Conservation (phyloP, 1,139 yeast species). For the Debaryomyces fabryi region DNA sequence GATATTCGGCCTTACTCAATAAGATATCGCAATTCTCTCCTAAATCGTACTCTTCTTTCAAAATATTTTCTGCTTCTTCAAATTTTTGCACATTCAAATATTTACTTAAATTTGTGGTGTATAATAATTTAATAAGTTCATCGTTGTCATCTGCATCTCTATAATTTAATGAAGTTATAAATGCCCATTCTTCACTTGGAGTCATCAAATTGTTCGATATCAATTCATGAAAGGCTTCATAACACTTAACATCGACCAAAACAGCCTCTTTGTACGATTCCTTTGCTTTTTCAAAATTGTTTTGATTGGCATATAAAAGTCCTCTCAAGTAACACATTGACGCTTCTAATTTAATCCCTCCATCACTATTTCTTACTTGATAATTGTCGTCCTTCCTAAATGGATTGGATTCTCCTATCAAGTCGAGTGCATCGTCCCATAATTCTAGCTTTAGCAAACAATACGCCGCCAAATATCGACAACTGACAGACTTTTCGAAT, state of each 20-base stretch:
- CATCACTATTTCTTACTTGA: conserved; percentile 55
- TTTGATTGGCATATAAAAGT: conserved; percentile 77
- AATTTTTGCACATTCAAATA: conserved; percentile 63
- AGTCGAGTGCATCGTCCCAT: conserved; percentile 88
- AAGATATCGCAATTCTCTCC: conserved; percentile 71
- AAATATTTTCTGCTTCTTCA: conserved; percentile 65
- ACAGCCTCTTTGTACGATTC: conserved; percentile 89
- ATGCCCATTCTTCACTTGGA: conserved; percentile 87
- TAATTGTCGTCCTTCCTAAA: conserved; percentile 48
- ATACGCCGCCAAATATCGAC: conserved; percentile 80
- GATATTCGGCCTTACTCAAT: conserved; percentile 68
- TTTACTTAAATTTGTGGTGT: conserved; percentile 76
- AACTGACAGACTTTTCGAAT: conserved; percentile 57
- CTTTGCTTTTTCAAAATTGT: conserved; percentile 84
- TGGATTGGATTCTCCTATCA: conserved; percentile 85
- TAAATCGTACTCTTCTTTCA: conserved; percentile 73
- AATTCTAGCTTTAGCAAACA: conserved; percentile 72
- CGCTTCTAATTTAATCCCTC: conserved; percentile 83
- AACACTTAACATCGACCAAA: conserved; percentile 85
- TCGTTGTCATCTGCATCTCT: conserved; percentile 77
- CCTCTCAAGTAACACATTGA: conserved; percentile 89
- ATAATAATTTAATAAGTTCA: conserved; percentile 74
- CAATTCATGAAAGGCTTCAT: conserved; percentile 86
- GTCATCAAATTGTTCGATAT: conserved; percentile 74
- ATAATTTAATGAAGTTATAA: conserved; percentile 68